A percentile compares a stretch with the other conserved stretches of the same genome.
These are phyloP conservation scores for Raffaelea albimanens DNA, from an alignment of 2,329 filamentous ascomycete species.

Conservation along the genomic window DNA sequence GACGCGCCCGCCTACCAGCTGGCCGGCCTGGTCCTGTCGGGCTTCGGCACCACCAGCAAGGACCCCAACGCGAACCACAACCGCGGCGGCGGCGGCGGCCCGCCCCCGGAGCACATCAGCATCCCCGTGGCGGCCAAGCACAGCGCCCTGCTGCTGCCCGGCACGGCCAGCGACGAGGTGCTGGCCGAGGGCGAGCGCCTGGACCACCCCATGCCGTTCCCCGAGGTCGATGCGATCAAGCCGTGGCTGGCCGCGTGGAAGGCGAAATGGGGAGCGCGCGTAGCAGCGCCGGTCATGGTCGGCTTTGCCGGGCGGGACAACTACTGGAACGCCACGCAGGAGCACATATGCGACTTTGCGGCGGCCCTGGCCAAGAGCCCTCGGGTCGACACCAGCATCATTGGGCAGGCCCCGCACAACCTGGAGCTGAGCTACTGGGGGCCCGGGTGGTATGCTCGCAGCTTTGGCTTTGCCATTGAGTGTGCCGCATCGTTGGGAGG, in stretches of 20 bases:
- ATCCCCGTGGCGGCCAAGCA: slow-evolving; percentile 10
- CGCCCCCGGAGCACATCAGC: background rate
- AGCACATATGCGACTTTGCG: slow-evolving; percentile 11
- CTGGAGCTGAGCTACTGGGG: slow-evolving; percentile 13
- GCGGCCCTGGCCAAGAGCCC: slow-evolving; percentile 10
- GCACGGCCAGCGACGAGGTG: slow-evolving; percentile 11
- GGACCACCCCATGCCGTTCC: slow-evolving; percentile 8
- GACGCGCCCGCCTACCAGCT: slow-evolving; percentile 11
- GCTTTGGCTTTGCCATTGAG: slow-evolving; percentile 13
- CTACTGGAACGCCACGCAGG: slow-evolving; percentile 11
- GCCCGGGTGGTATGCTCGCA: slow-evolving; percentile 14
- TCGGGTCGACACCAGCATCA: slow-evolving; percentile 11
- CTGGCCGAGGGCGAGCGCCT: slow-evolving; percentile 10
- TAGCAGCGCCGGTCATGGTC: slow-evolving; percentile 13
- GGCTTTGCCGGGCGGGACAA: slow-evolving; percentile 13
- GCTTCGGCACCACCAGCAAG: slow-evolving; percentile 12
- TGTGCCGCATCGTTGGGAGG: slow-evolving; percentile 7
- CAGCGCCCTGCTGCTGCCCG: slow-evolving; percentile 9
- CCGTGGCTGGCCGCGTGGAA: slow-evolving; percentile 9
- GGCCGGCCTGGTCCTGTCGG: slow-evolving; percentile 13
- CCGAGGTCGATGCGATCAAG: slow-evolving; percentile 10
- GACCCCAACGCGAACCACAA: background rate
- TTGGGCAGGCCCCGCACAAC: slow-evolving; percentile 11
- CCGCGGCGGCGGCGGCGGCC: background rate
- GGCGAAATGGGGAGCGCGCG: slow-evolving; percentile 6